These are phyloP conservation scores for Diaporthe vaccinii DNA, from an alignment of 2,329 filamentous ascomycete species.

Conservation along the genomic window DNA sequence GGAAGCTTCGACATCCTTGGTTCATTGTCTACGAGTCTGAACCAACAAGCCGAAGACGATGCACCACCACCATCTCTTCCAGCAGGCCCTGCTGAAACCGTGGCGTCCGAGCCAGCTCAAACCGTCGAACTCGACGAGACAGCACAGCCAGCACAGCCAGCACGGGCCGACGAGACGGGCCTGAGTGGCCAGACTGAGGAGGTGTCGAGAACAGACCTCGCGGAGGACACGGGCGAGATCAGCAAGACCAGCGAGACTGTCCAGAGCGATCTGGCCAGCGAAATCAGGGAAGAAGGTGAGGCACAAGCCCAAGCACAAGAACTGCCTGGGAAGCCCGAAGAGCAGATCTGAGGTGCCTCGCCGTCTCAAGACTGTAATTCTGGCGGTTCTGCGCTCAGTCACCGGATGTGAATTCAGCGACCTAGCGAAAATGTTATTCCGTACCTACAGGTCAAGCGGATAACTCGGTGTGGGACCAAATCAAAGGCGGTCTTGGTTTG, in stretches of 20 bases:
- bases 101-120: background rate
- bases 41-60: conserved; percentile 39
- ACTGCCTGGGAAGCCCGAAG: conserved; percentile 4
- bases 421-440: background rate
- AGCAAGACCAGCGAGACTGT: background rate
- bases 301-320: conserved; percentile 1
- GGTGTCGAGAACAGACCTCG: background rate
- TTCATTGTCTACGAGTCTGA: conserved; percentile 35
- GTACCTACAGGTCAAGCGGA: background rate
- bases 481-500: background rate
- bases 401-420: background rate
- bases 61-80: conserved; percentile 29
- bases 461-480: background rate
- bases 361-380: too few relatives aligned
- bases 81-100: background rate
- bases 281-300: background rate
- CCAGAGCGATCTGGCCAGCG: background rate
- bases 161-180: background rate
- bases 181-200: background rate
- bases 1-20: conserved; percentile 38
- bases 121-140: background rate
- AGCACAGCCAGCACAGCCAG: background rate
- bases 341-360: background rate
- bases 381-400: background rate
- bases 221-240: background rate